A percentile compares a stretch with the other conserved stretches of the same genome.
Evolutionary conservation across 495 filamentous ascomycete species (phyloP).

Genomic region (Aspergillus nanangensis): DNA sequence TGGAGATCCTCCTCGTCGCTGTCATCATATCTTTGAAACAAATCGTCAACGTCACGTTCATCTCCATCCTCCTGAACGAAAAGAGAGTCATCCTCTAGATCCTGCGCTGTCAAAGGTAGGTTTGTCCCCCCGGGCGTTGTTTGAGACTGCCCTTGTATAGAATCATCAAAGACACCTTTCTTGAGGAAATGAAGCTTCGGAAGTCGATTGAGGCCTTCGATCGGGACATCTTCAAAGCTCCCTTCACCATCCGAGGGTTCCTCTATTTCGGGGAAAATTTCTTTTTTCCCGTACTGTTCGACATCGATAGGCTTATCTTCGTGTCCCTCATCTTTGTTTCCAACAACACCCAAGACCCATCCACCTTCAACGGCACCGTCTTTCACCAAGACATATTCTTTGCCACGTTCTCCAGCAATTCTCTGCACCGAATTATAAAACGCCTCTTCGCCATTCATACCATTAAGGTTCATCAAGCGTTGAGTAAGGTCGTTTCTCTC

Average conservation of each 20-base stretch:
- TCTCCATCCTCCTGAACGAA: slow-evolving; percentile 55
- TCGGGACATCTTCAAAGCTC: slow-evolving; percentile 92
- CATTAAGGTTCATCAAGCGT: slow-evolving; percentile 88
- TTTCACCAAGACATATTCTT: slow-evolving; percentile 93
- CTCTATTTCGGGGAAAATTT: slow-evolving; percentile 45
- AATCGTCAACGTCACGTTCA: slow-evolving; percentile 32
- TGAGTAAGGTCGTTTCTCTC: slow-evolving; percentile 96
- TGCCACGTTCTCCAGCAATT: slow-evolving; percentile 83
- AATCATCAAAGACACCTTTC: slow-evolving; percentile 35
- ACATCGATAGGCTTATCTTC: slow-evolving; percentile 85
- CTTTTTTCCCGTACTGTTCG: slow-evolving; percentile 57
- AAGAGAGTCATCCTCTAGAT: slow-evolving; percentile 53
- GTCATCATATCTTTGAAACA: slow-evolving; percentile 34
- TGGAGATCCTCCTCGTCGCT: slow-evolving; percentile 75
- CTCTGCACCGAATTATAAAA: slow-evolving; percentile 60
- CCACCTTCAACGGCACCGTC: slow-evolving; percentile 93
- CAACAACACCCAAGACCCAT: slow-evolving; percentile 94
- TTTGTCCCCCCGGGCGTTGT: slow-evolving; percentile 25
- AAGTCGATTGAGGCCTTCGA: slow-evolving; percentile 86
- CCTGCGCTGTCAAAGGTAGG: slow-evolving; percentile 14
- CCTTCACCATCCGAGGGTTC: slow-evolving; percentile 56
- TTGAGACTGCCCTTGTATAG: slow-evolving; percentile 33
- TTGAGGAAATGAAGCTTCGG: slow-evolving; percentile 55
- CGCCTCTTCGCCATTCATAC: slow-evolving; percentile 73
- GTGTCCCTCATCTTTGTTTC: slow-evolving; percentile 69